Evolutionary conservation across 306 rosid genomes (phyloP), one percentile per base, ranked within the genome.

Genomic region (Arachis stenosperma): DNA sequence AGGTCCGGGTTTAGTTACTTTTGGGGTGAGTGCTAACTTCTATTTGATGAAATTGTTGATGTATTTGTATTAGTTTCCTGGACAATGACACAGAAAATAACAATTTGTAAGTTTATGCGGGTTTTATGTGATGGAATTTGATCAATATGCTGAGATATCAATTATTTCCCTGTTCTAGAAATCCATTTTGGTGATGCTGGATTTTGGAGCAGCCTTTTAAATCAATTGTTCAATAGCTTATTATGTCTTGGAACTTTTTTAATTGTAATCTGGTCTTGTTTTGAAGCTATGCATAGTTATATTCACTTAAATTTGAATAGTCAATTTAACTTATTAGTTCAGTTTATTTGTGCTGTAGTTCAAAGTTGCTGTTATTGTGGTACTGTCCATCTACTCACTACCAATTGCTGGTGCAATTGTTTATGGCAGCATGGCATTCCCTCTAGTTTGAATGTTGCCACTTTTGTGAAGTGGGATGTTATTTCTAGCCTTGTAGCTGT

Each of bases 1-100:
- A 81, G 98, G 98, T 82, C 98, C 98, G 0, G 98, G 98, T 40
- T 89, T 93, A 77, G 98, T 93, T 84, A 93, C 98, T 71, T 93
- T 93, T 83, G 98, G 98, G 98, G 98, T 93, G 84, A 90, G 94
- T 88, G 62, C 41, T 53, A 33, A 33, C 54, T 50, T 57, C 61
- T 74, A 37, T 61, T 53, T 29, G 37, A 73, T 10, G 48, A 60
- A 71, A 75, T 33, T 36, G 5, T 61, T 71, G 6, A 17, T 60
- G 39, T 46, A 51, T 57, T 65, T 46, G 42, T 22, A 6, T 39
- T 47, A 42, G 39, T 43, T 52, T 48, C 30, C 56, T 33, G 39
- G 67, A 71, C 47, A 41, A 30, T 14, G 30, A 59, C n/a, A 33
- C 33, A 57, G 70, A 75, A 11, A 50, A 69, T 52, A 10, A 42